phyloP scores from a whole-genome alignment of 352 stramenopile species.

The Phytophthora pini region DNA sequence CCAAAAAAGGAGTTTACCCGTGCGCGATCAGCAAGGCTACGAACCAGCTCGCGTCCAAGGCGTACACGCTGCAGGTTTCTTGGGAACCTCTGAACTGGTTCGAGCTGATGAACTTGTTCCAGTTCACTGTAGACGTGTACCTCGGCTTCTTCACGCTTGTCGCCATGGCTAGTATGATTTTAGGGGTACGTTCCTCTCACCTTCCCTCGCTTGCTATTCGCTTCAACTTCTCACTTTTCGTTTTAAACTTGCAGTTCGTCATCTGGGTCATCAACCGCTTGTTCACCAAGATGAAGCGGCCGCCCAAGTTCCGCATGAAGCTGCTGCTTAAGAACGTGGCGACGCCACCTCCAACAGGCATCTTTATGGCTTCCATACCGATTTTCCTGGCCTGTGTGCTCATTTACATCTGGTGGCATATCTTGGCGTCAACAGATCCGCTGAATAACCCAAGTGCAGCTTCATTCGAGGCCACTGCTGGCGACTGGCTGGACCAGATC shows the following conservation, averaged over 20 bases:
- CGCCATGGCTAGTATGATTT: conserved; percentile 85
- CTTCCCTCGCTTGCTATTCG: not conserved
- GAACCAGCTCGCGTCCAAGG: conserved; percentile 60
- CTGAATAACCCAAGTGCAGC: conserved; percentile 55
- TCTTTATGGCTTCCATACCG: conserved; percentile 69
- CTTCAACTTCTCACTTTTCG: not conserved
- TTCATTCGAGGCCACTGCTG: conserved; percentile 87
- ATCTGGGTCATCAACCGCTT: conserved; percentile 95
- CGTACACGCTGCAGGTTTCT: conserved; percentile 90
- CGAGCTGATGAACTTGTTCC: conserved; percentile 96
- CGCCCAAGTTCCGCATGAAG: conserved; percentile 93
- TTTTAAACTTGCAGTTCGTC: conserved; percentile 55
- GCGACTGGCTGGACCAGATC: conserved; percentile 91
- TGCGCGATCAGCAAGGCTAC: conserved; percentile 76
- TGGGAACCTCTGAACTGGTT: conserved; percentile 94
- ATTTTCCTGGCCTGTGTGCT: conserved; percentile 59
- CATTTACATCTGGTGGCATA: conserved; percentile 88
- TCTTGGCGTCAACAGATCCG: conserved; percentile 54
- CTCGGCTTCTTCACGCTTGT: conserved; percentile 94
- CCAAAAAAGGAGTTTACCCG: conserved; percentile 70
- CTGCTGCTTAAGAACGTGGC: conserved; percentile 92
- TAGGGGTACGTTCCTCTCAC: conserved; percentile 65
- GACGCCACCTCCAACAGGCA: conserved; percentile 83
- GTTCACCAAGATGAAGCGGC: conserved; percentile 96
- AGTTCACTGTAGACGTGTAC: conserved; percentile 95